Evolutionary conservation across 164 flowering plant species (phyloP).

Genomic region (Euptelea pleiosperma): DNA sequence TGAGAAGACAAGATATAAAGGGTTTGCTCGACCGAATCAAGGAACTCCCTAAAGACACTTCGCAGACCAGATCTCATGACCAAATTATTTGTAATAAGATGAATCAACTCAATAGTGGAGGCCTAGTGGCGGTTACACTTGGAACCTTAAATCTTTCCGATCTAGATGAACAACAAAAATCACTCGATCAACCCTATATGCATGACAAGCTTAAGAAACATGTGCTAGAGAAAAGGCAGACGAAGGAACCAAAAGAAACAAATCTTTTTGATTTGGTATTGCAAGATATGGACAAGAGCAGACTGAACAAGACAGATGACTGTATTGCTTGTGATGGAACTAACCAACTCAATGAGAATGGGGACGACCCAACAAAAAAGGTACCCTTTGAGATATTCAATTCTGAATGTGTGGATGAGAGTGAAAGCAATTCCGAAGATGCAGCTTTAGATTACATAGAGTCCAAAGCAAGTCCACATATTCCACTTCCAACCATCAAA

Average conservation of each 20-base stretch:
- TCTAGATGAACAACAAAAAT: neutral
- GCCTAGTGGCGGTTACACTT: neutral
- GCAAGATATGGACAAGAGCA: conserved; percentile 4
- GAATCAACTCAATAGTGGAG: conserved; percentile 7
- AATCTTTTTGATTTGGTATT: neutral
- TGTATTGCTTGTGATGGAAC: neutral
- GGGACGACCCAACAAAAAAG: conserved; percentile 9
- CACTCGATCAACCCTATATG: neutral
- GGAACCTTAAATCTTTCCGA: neutral
- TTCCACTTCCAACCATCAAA: conserved; percentile 11
- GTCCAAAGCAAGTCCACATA: conserved; percentile 7
- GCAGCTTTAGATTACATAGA: conserved; percentile 6
- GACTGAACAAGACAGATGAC: neutral
- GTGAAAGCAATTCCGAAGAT: conserved; percentile 7
- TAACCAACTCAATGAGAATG: neutral
- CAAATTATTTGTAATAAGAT: neutral
- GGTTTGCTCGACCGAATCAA: conserved; percentile 17
- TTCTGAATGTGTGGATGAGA: neutral
- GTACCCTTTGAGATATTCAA: conserved; percentile 4
- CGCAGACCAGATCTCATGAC: neutral
- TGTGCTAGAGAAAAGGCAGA: neutral
- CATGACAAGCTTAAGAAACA: neutral
- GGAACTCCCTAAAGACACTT: conserved; percentile 2
- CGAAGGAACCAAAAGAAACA: neutral
- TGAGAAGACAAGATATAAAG: neutral